A percentile compares a stretch with the other conserved stretches of the same genome.
phyloP scores from a whole-genome alignment of 2,329 filamentous ascomycete species.

The Plenodomus biglobosus region DNA sequence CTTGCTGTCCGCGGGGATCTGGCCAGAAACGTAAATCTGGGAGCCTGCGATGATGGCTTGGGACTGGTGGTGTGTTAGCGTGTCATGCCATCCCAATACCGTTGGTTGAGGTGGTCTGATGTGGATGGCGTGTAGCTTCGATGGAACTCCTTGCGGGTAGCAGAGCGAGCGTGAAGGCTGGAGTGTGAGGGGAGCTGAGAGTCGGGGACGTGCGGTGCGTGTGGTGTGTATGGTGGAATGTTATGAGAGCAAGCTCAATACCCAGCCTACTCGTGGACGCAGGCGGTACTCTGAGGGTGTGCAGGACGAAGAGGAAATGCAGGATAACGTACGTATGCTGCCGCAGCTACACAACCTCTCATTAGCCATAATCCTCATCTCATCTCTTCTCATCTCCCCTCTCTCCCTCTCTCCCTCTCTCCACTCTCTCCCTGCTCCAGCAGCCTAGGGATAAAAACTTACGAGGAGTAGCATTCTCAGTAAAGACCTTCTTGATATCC shows the following conservation, averaged over 20 bases:
- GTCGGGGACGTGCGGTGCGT: too few species aligned
- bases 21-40: conserved; percentile 71
- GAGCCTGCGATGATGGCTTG: conserved; percentile 68
- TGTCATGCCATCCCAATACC: too few species aligned
- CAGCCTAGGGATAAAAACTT: conserved; percentile 22
- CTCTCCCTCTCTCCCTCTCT: not conserved
- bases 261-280: too few species aligned
- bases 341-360: conserved; percentile 39
- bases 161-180: too few species aligned
- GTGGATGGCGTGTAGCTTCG: too few species aligned
- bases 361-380: not conserved
- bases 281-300: too few species aligned
- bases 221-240: too few species aligned
- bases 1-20: conserved; percentile 70
- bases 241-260: too few species aligned
- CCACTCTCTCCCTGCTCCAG: too few species aligned
- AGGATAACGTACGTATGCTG: conserved; percentile 47
- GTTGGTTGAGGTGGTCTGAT: too few species aligned
- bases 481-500: conserved; percentile 49
- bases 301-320: not conserved
- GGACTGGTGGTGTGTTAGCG: too few species aligned
- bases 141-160: not conserved
- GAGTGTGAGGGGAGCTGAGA: too few species aligned
- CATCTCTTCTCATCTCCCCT: not conserved
- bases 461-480: conserved; percentile 49